Evolutionary conservation across 2,329 filamentous ascomycete species (phyloP).

Genomic region (Colletotrichum liaoningense): DNA sequence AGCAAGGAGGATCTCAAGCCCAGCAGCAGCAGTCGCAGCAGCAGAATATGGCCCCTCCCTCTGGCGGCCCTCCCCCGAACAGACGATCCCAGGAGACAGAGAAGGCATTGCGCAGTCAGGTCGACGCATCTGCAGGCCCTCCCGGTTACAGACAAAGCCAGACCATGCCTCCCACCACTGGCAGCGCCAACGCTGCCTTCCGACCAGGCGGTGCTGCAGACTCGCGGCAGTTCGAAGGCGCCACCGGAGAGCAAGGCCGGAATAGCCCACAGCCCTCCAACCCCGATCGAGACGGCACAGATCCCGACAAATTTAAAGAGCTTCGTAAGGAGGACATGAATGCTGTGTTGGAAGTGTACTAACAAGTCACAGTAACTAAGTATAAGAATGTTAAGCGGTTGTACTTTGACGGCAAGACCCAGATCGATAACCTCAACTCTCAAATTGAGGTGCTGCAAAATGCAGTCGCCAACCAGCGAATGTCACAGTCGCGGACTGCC

Average conservation of each 20-base stretch:
- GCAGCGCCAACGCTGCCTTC: slow-evolving; percentile 50
- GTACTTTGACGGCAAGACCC: slow-evolving; percentile 94
- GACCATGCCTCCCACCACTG: slow-evolving; percentile 54
- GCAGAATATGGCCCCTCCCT: slow-evolving; percentile 60
- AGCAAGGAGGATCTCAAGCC: slow-evolving; percentile 41
- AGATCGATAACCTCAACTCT: slow-evolving; percentile 87
- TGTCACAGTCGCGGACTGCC: slow-evolving; percentile 93
- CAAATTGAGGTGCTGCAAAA: slow-evolving; percentile 97
- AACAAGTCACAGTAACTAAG: slow-evolving; percentile 76
- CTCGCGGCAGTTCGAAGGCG: slow-evolving; percentile 56
- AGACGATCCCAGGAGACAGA: slow-evolving; percentile 64
- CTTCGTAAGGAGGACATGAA: slow-evolving; percentile 56
- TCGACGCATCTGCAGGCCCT: slow-evolving; percentile 57
- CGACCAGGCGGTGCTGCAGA: slow-evolving; percentile 52
- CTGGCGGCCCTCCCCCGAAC: slow-evolving; percentile 55
- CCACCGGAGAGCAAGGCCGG: slow-evolving; percentile 59
- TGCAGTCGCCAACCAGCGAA: slow-evolving; percentile 94
- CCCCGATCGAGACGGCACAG: slow-evolving; percentile 53
- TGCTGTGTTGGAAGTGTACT: slow-evolving; percentile 43
- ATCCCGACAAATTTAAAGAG: slow-evolving; percentile 69
- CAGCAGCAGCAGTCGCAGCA: slow-evolving; percentile 44
- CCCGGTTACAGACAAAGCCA: slow-evolving; percentile 64
- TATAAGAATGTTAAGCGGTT: slow-evolving; percentile 98
- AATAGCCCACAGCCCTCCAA: slow-evolving; percentile 67
- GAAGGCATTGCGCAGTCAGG: slow-evolving; percentile 55